These are phyloP conservation scores for Croton laevigatus DNA, from an alignment of 441 rosid genomes.

Conservation along the genomic window DNA sequence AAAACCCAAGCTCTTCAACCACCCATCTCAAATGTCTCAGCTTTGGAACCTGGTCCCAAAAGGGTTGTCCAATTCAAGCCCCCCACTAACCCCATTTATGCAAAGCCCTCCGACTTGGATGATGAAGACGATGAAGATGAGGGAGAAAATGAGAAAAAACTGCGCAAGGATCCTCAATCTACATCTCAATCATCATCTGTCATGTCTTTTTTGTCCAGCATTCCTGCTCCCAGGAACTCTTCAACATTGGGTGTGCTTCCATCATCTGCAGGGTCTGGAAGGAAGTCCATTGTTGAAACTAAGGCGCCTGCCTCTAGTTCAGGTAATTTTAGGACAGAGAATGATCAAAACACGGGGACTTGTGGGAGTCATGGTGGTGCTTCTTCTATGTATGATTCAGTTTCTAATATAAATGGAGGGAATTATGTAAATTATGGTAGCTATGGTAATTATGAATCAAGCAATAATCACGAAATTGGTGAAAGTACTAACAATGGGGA, in stretches of 20 bases:
- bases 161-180: slow-evolving; percentile 24
- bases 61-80: slow-evolving; percentile 72
- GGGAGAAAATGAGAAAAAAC: slow-evolving; percentile 38
- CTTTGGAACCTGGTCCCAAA: slow-evolving; percentile 32
- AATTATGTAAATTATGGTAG: slow-evolving; percentile 16
- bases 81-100: slow-evolving; percentile 36
- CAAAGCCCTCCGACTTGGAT: slow-evolving; percentile 27
- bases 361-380: background rate
- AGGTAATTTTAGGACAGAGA: slow-evolving; percentile 1
- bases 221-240: slow-evolving; percentile 75
- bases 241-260: slow-evolving; percentile 58
- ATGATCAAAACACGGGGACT: background rate
- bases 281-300: slow-evolving; percentile 61
- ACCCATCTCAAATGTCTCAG: slow-evolving; percentile 11
- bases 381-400: slow-evolving; percentile 21
- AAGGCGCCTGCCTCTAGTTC: slow-evolving; percentile 33
- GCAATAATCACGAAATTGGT: background rate
- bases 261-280: slow-evolving; percentile 47
- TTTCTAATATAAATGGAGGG: slow-evolving; percentile 20
- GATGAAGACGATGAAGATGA: slow-evolving; percentile 53
- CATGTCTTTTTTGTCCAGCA: slow-evolving; percentile 61
- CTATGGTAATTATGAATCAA: slow-evolving; percentile 18
- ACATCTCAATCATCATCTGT: slow-evolving; percentile 38
- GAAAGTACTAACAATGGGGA: slow-evolving; percentile 20
- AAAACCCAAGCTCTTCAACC: slow-evolving; percentile 33